phyloP scores from a whole-genome alignment of 495 filamentous ascomycete species.

The Polyplosphaeria fusca region DNA sequence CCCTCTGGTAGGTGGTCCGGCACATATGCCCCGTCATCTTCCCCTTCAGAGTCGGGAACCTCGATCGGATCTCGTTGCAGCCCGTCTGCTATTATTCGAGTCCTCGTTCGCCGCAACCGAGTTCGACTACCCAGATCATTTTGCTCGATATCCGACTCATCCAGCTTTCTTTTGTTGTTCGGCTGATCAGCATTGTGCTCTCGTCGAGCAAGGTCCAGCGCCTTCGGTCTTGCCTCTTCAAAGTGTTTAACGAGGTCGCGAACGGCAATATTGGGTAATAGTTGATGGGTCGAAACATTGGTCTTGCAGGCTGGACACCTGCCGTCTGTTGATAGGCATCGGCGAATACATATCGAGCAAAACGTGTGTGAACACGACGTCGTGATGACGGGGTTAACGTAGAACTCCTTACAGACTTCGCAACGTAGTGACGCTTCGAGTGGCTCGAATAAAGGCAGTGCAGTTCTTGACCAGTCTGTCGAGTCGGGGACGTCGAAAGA shows the following conservation, averaged over 20 bases:
- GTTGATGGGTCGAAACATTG: slow-evolving; percentile 72
- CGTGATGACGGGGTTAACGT: slow-evolving; percentile 87
- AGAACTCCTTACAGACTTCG: slow-evolving; percentile 98
- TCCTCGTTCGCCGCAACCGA: slow-evolving; percentile 40
- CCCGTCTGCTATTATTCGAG: slow-evolving; percentile 24
- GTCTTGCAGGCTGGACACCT: slow-evolving; percentile 82
- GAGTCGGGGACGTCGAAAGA: slow-evolving; percentile 71
- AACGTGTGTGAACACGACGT: slow-evolving; percentile 87
- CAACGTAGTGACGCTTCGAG: slow-evolving; percentile 88
- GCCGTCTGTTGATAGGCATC: slow-evolving; percentile 72
- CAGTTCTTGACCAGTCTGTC: slow-evolving; percentile 88
- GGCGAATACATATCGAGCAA: slow-evolving; percentile 90
- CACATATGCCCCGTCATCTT: slow-evolving; percentile 48
- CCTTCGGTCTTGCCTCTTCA: slow-evolving; percentile 55
- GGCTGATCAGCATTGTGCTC: slow-evolving; percentile 30
- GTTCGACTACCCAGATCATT: slow-evolving; percentile 36
- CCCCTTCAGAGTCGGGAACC: slow-evolving; percentile 26
- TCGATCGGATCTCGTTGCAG: slow-evolving; percentile 36
- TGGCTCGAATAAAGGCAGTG: slow-evolving; percentile 64
- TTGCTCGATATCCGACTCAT: slow-evolving; percentile 49
- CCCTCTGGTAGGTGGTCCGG: slow-evolving; percentile 54
- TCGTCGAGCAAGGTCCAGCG: slow-evolving; percentile 57
- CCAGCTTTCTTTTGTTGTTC: slow-evolving; percentile 50
- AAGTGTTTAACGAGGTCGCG: slow-evolving; percentile 85
- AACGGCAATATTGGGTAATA: slow-evolving; percentile 78